These are phyloP conservation scores for Kodamaea laetipori DNA, from an alignment of 805 yeast genomes.

Conservation along the genomic window DNA sequence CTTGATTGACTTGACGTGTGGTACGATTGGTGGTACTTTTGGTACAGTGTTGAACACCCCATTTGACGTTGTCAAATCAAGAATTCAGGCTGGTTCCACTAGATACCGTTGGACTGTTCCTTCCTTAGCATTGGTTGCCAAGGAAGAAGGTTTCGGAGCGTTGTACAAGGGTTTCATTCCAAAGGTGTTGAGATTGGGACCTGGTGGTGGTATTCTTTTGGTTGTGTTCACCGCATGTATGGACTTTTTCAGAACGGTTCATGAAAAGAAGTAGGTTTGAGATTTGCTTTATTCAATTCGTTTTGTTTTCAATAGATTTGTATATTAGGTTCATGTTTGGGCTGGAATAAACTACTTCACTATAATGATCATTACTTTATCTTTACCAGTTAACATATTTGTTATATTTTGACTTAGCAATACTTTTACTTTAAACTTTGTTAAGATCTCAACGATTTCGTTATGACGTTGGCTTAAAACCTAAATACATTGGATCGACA, in stretches of 20 bases:
- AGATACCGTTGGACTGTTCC: slow-evolving; percentile 94
- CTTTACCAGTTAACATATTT: too few relatives aligned
- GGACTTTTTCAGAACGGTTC: slow-evolving; percentile 83
- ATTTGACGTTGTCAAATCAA: slow-evolving; percentile 94
- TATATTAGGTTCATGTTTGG: too few relatives aligned
- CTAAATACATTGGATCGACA: too few relatives aligned
- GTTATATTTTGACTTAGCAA: too few relatives aligned
- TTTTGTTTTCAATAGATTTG: slow-evolving; percentile 3
- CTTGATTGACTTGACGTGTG: slow-evolving; percentile 83
- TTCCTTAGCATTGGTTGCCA: slow-evolving; percentile 67
- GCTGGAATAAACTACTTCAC: too few relatives aligned
- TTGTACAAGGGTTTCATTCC: slow-evolving; percentile 96
- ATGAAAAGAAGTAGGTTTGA: slow-evolving; percentile 21
- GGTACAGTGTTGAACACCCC: slow-evolving; percentile 97
- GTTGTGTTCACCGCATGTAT: slow-evolving; percentile 95
- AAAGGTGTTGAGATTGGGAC: slow-evolving; percentile 94
- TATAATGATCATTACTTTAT: too few relatives aligned
- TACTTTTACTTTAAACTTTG: background rate
- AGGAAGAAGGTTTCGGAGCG: slow-evolving; percentile 91
- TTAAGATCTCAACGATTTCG: too few relatives aligned
- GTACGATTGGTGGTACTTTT: slow-evolving; percentile 94
- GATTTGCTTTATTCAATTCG: background rate
- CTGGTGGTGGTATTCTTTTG: slow-evolving; percentile 97
- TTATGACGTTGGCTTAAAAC: too few relatives aligned
- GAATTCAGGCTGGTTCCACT: slow-evolving; percentile 89